Percentiles rank a stretch among this genome's conserved stretches.
phyloP scores from a whole-genome alignment of 2,329 filamentous ascomycete genomes.

The Fusarium lateritium region DNA sequence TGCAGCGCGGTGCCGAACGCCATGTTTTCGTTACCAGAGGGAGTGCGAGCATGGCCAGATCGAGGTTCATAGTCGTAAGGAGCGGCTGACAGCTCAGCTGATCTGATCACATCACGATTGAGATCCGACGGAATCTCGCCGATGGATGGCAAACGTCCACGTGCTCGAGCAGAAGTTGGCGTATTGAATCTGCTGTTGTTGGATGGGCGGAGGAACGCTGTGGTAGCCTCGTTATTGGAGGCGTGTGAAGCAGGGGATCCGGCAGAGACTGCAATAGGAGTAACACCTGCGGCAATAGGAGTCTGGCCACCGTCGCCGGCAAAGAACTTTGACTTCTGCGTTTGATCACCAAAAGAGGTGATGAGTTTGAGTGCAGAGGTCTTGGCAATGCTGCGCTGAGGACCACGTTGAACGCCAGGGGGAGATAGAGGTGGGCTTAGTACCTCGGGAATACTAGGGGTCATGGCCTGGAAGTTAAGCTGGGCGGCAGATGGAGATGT shows the following conservation, averaged over 20 bases:
- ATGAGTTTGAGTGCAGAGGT: slow-evolving; percentile 90
- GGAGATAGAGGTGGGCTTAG: slow-evolving; percentile 82
- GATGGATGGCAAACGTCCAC: slow-evolving; percentile 82
- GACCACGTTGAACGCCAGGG: slow-evolving; percentile 72
- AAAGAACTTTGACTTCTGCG: slow-evolving; percentile 76
- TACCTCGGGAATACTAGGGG: slow-evolving; percentile 71
- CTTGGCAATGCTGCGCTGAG: slow-evolving; percentile 78
- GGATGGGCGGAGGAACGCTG: slow-evolving; percentile 77
- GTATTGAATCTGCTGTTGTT: slow-evolving; percentile 79
- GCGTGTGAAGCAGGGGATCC: slow-evolving; percentile 70
- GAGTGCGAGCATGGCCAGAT: slow-evolving; percentile 54
- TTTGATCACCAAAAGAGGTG: slow-evolving; percentile 82
- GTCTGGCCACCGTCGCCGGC: slow-evolving; percentile 73
- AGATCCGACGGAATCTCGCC: slow-evolving; percentile 68
- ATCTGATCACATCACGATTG: slow-evolving; percentile 50
- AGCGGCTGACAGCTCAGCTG: slow-evolving; percentile 41
- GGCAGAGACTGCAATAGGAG: slow-evolving; percentile 87
- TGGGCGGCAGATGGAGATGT: slow-evolving; percentile 83
- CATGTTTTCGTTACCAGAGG: slow-evolving; percentile 61
- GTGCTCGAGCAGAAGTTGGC: slow-evolving; percentile 73
- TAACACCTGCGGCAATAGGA: slow-evolving; percentile 85
- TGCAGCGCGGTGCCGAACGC: slow-evolving; percentile 64
- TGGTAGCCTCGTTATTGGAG: slow-evolving; percentile 69
- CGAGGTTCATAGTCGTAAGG: slow-evolving; percentile 48
- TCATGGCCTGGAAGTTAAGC: slow-evolving; percentile 69